Base-by-base conservation (phyloP, 208 protist species). In the Leishmania amazonensis region DNA sequence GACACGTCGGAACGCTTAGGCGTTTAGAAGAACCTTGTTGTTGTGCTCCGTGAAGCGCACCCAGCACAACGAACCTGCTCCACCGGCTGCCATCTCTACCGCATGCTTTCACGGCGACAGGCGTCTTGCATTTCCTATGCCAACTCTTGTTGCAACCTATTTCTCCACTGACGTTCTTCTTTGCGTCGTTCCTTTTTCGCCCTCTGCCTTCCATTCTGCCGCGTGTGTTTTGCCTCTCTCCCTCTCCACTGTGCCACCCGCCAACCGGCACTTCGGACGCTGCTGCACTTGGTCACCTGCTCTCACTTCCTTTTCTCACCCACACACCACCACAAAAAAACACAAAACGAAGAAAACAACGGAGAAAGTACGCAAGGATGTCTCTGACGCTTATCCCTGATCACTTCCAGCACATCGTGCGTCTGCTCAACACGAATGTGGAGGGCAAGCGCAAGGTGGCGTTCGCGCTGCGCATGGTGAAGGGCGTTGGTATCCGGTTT, bases 371-470 rank as follows among this genome's bases (percentile, higher is more conserved):
- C 62, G 0, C 65, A 45, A 85, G 35, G 21, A 89, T 88, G 83
- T 87, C 84, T 11, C 71, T 92, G 5, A 84, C 85, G 47, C 84
- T 97, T 42, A 86, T 94, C 76, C 81, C 88, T 28, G 94, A 97
- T 0, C 83, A 99, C 80, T 99, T 99, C 93, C 98, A 99, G 92
- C 98, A 99, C 94, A 99, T 99, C 85, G 94, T 99, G 87, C 99
- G 99, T 99, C 94, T 99, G 62, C 95, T 99, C 84, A 99, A 99
- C 96, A 99, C 99, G 81, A 99, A 99, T 95, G 91, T 99, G 86
- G 98, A 99, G 81, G 99, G 96, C 80, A 98, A 95, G 84, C 90
- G 94, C 86, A 99, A 99, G 97, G 91, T 99, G 51, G 89, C 98
- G 76, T 99, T 99, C 85, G 99, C 99, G 81, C 91, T 99, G 71